phyloP scores from a whole-genome alignment of 1,139 yeast genomes.

The Debaryomyces robertsiae region DNA sequence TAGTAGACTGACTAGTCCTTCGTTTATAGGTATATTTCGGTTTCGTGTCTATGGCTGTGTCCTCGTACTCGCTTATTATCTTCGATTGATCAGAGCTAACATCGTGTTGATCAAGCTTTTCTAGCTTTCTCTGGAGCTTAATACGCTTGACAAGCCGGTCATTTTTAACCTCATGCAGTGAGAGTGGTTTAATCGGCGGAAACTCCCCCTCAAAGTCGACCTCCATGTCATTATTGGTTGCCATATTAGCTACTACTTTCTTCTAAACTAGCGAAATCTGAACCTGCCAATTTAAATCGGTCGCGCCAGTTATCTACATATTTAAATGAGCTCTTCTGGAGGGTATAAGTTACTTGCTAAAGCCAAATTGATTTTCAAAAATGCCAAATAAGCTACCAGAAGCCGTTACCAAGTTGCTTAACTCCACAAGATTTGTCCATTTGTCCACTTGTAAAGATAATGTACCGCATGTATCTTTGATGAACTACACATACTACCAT shows the following conservation, averaged over 20 bases:
- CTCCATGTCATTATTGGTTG: slow-evolving; percentile 10
- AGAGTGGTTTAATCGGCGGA: slow-evolving; percentile 27
- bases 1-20: slow-evolving; percentile 4
- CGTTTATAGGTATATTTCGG: slow-evolving; percentile 2
- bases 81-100: slow-evolving; percentile 5
- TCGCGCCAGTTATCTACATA: slow-evolving; percentile 9
- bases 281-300: slow-evolving; percentile 3
- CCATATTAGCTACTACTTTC: slow-evolving; percentile 1
- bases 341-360: background rate
- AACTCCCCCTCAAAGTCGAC: slow-evolving; percentile 36
- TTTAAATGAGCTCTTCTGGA: too few relatives aligned
- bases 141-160: slow-evolving; percentile 23
- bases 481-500: slow-evolving; percentile 76
- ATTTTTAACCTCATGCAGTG: slow-evolving; percentile 22
- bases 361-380: background rate
- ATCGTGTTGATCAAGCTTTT: slow-evolving; percentile 9
- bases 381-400: slow-evolving; percentile 47
- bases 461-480: slow-evolving; percentile 80
- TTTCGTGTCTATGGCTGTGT: background rate
- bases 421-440: slow-evolving; percentile 70
- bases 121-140: slow-evolving; percentile 14
- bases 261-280: background rate
- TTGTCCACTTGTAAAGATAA: slow-evolving; percentile 73
- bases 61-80: slow-evolving; percentile 7
- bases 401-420: slow-evolving; percentile 54